Conservation (phyloP, 495 filamentous ascomycete species). For the Hypoxylon lienhwacheense region DNA sequence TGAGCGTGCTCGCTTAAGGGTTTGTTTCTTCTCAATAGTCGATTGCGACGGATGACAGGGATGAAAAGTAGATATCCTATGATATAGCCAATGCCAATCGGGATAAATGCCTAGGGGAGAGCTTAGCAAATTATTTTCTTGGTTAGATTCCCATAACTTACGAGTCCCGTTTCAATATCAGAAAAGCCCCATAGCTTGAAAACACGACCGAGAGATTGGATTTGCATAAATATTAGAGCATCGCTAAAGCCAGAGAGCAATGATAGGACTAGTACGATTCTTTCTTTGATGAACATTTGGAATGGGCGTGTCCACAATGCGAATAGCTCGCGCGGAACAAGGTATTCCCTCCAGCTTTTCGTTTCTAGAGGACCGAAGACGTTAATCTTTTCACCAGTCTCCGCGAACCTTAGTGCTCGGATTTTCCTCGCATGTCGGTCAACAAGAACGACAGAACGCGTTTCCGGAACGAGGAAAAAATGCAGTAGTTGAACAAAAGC, state of each 20-base stretch:
- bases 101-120: slow-evolving; percentile 54
- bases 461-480: slow-evolving; percentile 66
- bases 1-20: slow-evolving; percentile 62
- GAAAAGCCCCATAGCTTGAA: slow-evolving; percentile 65
- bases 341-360: slow-evolving; percentile 49
- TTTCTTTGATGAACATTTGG: slow-evolving; percentile 73
- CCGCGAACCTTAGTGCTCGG: slow-evolving; percentile 48
- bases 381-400: slow-evolving; percentile 44
- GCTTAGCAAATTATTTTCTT: not conserved
- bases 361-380: slow-evolving; percentile 64
- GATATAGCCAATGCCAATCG: slow-evolving; percentile 65
- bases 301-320: slow-evolving; percentile 73
- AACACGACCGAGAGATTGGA: slow-evolving; percentile 66
- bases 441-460: slow-evolving; percentile 64
- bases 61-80: slow-evolving; percentile 65
- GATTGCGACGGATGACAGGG: slow-evolving; percentile 62
- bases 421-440: slow-evolving; percentile 65
- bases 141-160: slow-evolving; percentile 5
- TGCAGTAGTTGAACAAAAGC: slow-evolving; percentile 65
- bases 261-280: slow-evolving; percentile 71
- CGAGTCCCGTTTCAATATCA: slow-evolving; percentile 57
- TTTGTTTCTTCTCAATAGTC: slow-evolving; percentile 49
- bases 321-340: slow-evolving; percentile 57
- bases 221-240: slow-evolving; percentile 78
- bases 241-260: slow-evolving; percentile 76